phyloP scores from a whole-genome alignment of 768 basidiomycete species.

The Termitomyces sp. region DNA sequence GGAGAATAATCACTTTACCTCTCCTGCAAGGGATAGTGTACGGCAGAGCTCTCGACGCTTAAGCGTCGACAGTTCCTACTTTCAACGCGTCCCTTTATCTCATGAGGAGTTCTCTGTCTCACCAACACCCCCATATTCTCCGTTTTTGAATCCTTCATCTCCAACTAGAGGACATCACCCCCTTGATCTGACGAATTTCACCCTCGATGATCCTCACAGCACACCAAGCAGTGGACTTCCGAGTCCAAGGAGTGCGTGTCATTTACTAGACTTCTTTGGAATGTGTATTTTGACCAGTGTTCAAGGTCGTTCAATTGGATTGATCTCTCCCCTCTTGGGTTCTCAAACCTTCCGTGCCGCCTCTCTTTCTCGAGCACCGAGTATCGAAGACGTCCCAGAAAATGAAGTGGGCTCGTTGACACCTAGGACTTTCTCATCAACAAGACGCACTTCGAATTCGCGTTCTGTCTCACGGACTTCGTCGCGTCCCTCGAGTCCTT shows the following conservation, averaged over 20 bases:
- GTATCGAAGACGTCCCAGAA: conserved; percentile 41
- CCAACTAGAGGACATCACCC: conserved; percentile 10
- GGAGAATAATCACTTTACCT: conserved; percentile 8
- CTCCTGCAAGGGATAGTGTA: not conserved
- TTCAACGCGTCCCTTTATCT: conserved; percentile 32
- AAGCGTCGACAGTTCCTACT: conserved; percentile 35
- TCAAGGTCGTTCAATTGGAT: conserved; percentile 14
- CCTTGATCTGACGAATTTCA: conserved; percentile 26
- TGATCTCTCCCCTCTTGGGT: conserved; percentile 17
- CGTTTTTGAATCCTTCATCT: conserved; percentile 20
- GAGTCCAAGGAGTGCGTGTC: conserved; percentile 20
- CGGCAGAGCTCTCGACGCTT: conserved; percentile 20
- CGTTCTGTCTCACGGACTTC: conserved; percentile 10
- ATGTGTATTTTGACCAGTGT: not conserved
- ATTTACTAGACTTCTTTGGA: not conserved
- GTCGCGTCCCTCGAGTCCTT: conserved; percentile 15
- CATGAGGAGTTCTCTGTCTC: conserved; percentile 29
- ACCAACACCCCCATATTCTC: conserved; percentile 39
- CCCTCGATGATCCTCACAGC: conserved; percentile 39
- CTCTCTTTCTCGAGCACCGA: conserved; percentile 39
- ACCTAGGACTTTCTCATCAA: conserved; percentile 10
- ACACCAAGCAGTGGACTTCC: conserved; percentile 30
- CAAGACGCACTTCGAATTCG: conserved; percentile 6
- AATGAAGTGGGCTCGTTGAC: conserved; percentile 23
- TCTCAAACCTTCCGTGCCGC: conserved; percentile 19